Conservation (phyloP, 2,329 filamentous ascomycete species). For the Claviceps cyperi region DNA sequence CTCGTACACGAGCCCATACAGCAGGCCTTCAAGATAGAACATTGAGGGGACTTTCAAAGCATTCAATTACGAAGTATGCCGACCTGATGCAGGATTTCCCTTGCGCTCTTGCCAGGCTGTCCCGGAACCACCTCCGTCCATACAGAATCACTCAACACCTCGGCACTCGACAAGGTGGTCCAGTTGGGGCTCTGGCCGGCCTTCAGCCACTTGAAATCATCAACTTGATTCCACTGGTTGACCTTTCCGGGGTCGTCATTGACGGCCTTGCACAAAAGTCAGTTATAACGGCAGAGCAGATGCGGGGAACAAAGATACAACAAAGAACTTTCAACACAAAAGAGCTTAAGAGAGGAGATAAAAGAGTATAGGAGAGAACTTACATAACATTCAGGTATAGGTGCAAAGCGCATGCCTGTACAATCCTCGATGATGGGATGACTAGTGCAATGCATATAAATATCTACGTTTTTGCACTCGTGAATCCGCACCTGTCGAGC, state of each 20-base stretch:
- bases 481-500: constrained; percentile 90
- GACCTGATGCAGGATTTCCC: constrained; percentile 47
- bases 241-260: constrained; percentile 19
- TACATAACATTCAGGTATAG: constrained; percentile 56
- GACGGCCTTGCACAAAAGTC: constrained; percentile 10
- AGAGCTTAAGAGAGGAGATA: too few relatives aligned
- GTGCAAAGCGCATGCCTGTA: constrained; percentile 60
- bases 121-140: constrained; percentile 59
- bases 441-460: constrained; percentile 71
- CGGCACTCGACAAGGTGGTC: constrained; percentile 48
- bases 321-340: too few relatives aligned
- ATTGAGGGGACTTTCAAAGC: background rate
- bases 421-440: constrained; percentile 94
- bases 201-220: constrained; percentile 97
- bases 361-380: constrained; percentile 18
- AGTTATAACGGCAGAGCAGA: background rate
- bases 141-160: constrained; percentile 43
- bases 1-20: background rate
- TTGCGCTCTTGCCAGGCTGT: constrained; percentile 43
- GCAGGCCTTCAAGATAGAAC: background rate
- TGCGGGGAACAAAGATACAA: too few relatives aligned
- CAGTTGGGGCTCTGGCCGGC: constrained; percentile 79
- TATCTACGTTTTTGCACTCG: constrained; percentile 62
- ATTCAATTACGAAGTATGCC: constrained; percentile 19
- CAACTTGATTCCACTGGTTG: constrained; percentile 79